Base-by-base conservation (phyloP, 2,329 filamentous ascomycete genomes). In the Trichoderma atrobrunneum region DNA sequence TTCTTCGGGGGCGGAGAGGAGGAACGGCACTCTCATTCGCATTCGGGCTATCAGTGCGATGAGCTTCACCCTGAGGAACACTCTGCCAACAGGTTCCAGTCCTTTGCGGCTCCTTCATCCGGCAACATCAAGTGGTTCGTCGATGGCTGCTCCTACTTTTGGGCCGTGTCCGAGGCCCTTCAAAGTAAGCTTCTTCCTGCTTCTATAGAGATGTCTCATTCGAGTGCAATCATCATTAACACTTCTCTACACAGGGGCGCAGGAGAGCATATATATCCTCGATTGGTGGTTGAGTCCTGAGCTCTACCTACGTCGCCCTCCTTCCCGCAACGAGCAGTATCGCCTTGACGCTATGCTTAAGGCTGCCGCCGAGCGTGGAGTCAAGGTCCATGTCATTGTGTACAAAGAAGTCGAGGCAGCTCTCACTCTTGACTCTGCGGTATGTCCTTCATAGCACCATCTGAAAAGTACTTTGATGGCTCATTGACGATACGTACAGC, bases 201-300 rank as follows among this genome's bases (percentile, higher is more conserved):
- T 43, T 10, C 16, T 1, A 4, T 5, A 14, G 2, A n/a, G 14
- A 2, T n/a, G 21, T 14, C n/a, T 32, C n/a, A 21, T 39, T 21
- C 8, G 1, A 14, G 18, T 16, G 16, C 16, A 12, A 5, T 56
- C 39, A 24, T 24, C 7, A 39, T 39, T 54, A 8, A 48, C 6
- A 7, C 26, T 36, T 66, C 70, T 77, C 65, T 74, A 73, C 34
- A 10, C 74, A 88, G 90, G 88, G 77, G 94, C 94, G 3, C 87
- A 85, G 74, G 89, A 95, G 76, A 92, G 88, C 56, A 92, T 97
- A 76, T 95, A 92, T 87, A 97, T 97, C 75, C 84, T 97, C 57
- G 93, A 95, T 79, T 96, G 92, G 94, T 97, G 94, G 94, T 82
- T 97, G 75, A 94, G 91, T 70, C 94, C 95, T 1, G 95, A 97